Evolutionary conservation across 805 yeast genomes (phyloP).

Genomic region (Candida tammaniensis): DNA sequence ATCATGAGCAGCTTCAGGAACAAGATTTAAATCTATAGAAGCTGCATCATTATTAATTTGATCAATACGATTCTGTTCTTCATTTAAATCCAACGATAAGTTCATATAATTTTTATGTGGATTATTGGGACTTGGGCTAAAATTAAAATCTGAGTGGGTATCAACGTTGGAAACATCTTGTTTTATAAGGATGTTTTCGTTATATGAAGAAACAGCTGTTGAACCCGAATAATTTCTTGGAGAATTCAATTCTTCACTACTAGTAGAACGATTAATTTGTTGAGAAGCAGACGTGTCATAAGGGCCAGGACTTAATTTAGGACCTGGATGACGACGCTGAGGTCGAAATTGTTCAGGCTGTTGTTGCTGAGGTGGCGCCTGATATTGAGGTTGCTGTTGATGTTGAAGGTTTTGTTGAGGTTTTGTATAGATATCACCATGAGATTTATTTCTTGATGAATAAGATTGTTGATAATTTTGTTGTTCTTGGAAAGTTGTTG

Average conservation of each 20-base stretch:
- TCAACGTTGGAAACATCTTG: slow-evolving; percentile 7
- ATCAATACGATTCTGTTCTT: slow-evolving; percentile 2
- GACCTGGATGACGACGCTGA: too few species aligned
- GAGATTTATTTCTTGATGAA: slow-evolving; percentile 4
- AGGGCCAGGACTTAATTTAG: too few species aligned
- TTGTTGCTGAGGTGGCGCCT: not conserved
- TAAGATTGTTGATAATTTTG: slow-evolving; percentile 1
- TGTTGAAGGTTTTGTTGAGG: slow-evolving; percentile 1
- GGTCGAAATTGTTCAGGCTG: too few species aligned
- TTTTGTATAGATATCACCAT: slow-evolving; percentile 3
- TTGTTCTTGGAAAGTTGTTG: slow-evolving; percentile 1
- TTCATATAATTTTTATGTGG: slow-evolving; percentile 21
- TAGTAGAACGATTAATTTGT: too few species aligned
- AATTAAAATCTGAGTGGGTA: slow-evolving; percentile 12
- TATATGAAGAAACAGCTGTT: slow-evolving; percentile 11
- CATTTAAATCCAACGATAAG: slow-evolving; percentile 17
- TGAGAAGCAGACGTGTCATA: not conserved
- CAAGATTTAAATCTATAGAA: slow-evolving; percentile 4
- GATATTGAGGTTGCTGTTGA: not conserved
- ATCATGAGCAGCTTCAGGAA: slow-evolving; percentile 1
- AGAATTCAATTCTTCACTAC: slow-evolving; percentile 2
- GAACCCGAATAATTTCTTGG: slow-evolving; percentile 13
- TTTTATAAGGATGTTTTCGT: slow-evolving; percentile 7
- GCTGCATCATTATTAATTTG: slow-evolving; percentile 13
- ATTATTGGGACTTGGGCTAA: slow-evolving; percentile 13